A percentile compares a stretch with the other conserved stretches of the same genome.
phyloP scores from a whole-genome alignment of 768 basidiomycete species.

The Boletellus ananas region DNA sequence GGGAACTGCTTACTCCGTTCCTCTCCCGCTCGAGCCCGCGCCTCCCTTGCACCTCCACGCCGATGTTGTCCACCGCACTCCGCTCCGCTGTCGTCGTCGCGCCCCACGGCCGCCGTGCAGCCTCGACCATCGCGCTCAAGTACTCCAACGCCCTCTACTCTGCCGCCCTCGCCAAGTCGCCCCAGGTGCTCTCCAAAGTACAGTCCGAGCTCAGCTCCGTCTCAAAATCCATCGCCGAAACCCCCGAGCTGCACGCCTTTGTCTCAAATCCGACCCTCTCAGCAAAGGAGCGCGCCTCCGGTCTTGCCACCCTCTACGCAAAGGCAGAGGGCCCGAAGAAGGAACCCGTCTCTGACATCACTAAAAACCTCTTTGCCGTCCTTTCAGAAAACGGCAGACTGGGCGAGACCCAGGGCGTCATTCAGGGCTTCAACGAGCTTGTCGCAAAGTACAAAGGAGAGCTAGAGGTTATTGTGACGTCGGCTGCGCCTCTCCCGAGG shows the following conservation, averaged over 20 bases:
- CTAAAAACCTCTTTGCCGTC: conserved; percentile 87
- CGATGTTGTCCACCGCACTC: conserved; percentile 54
- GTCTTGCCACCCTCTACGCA: conserved; percentile 64
- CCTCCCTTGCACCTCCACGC: conserved; percentile 22
- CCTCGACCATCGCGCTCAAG: conserved; percentile 74
- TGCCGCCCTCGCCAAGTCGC: conserved; percentile 80
- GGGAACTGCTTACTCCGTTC: conserved; percentile 6
- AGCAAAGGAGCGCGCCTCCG: conserved; percentile 63
- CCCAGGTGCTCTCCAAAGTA: conserved; percentile 78
- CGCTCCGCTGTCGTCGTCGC: conserved; percentile 46
- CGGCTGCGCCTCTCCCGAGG: conserved; percentile 74
- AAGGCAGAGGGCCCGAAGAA: conserved; percentile 70
- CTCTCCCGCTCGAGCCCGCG: conserved; percentile 9
- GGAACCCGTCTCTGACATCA: conserved; percentile 76
- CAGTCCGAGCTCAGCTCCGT: conserved; percentile 78
- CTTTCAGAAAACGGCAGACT: conserved; percentile 93
- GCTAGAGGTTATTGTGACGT: conserved; percentile 88
- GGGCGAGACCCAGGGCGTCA: conserved; percentile 77
- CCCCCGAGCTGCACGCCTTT: conserved; percentile 65
- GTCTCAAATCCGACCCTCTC: conserved; percentile 92
- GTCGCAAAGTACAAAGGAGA: conserved; percentile 90
- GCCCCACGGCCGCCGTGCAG: conserved; percentile 55
- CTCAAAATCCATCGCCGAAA: conserved; percentile 61
- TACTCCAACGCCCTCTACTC: conserved; percentile 81
- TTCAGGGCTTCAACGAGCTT: conserved; percentile 88